Evolutionary conservation across 129 eudicot species (phyloP), one percentile per base, ranked within the genome.

Genomic region (Silybum marianum): DNA sequence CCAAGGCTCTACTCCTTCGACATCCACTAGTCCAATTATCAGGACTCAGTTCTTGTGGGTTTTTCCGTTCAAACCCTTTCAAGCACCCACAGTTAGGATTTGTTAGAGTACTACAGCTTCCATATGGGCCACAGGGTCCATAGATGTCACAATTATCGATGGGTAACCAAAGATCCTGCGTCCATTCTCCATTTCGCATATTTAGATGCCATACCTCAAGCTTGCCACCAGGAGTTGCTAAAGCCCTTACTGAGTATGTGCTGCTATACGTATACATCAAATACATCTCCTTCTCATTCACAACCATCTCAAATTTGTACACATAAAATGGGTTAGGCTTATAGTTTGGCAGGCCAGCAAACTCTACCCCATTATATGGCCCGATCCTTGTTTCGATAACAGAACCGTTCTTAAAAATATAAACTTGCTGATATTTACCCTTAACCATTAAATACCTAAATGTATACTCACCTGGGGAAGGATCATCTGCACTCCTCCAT

Each of bases 41-140:
- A 73, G 18, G 84, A 44, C 68, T 77, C 71, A 28, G 19, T 73
- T 80, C 80, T 14, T 67, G 11, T 7, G 30, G 18, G 12, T 22
- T 19, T 72, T 69, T 80, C n/a, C 9, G 84, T 54, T 84, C 81
- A 72, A 84, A 84, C 25, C 87, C 87, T 68, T 81, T 71, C 71
- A 80, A 81, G 75, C 87, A 84, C 60, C 71, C 75, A 48, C 87
- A 84, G 9, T n/a, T 40, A 66, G 80, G 80, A 81, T 6, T 1
- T 69, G 10, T 32, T 4, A 32, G 6, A 3, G 19, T 46, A 74
- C 34, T 44, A 34, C 80, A 74, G 10, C 80, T 81, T 69, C 84
- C 80, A 26, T 73, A 74, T 63, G 80, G 25, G 19, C 84, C 80
- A 74, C 84, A 81, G 9, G 26, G 34, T n/a, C 48, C 80, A 42